Evolutionary conservation across 1,284 basidiomycete species (phyloP).

Genomic region (Mycosarcoma mackinlayi): DNA sequence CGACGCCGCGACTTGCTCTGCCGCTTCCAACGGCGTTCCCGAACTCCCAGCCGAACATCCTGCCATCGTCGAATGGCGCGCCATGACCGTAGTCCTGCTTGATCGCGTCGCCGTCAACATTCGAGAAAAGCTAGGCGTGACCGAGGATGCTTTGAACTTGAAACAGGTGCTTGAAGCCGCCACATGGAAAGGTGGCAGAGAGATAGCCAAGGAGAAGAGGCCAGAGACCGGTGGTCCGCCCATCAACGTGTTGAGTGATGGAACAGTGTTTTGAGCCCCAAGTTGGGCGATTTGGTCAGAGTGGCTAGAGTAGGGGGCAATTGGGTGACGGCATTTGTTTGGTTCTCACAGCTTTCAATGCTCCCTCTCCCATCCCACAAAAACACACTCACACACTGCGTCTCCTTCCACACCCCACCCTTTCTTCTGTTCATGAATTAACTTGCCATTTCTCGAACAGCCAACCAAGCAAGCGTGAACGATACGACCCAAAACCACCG

Average conservation of each 20-base stretch:
- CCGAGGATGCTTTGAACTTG: conserved; percentile 75
- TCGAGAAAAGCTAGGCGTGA: conserved; percentile 20
- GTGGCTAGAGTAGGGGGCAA: too few species aligned
- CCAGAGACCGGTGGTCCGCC: conserved; percentile 83
- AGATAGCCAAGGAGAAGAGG: conserved; percentile 84
- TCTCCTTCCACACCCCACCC: too few species aligned
- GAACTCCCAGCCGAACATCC: conserved; percentile 79
- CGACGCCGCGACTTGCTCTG: conserved; percentile 74
- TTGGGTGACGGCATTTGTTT: too few species aligned
- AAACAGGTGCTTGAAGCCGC: conserved; percentile 91
- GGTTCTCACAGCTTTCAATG: background rate
- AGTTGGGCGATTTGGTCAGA: too few species aligned
- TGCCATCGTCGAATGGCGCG: conserved; percentile 93
- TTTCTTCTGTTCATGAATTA: too few species aligned
- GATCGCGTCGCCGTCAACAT: conserved; percentile 48
- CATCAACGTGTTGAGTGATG: conserved; percentile 70
- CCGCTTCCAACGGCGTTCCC: conserved; percentile 3
- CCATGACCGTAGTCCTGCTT: conserved; percentile 89
- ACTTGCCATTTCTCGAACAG: too few species aligned
- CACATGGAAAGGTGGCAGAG: conserved; percentile 91
- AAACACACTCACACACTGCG: too few species aligned
- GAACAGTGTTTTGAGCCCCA: conserved; percentile 33
- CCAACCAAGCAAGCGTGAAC: too few species aligned
- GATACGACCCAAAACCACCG: too few species aligned
- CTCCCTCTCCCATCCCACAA: background rate